These are phyloP conservation scores for Mortierella sp. DNA, from an alignment of 371 early-diverging fungal species.

Conservation along the genomic window DNA sequence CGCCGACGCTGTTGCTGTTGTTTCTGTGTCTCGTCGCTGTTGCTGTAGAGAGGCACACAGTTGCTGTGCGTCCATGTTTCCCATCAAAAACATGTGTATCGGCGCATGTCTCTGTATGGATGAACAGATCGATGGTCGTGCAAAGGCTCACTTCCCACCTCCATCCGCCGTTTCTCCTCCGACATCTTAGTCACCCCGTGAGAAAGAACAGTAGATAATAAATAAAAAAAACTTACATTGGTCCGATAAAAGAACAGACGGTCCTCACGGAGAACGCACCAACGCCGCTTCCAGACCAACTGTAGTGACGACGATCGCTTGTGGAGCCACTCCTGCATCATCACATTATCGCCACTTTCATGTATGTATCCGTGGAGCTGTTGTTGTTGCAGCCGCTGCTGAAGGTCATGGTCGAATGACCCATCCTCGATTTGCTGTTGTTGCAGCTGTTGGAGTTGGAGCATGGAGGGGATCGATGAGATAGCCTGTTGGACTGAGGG, in stretches of 20 bases:
- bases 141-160: not conserved
- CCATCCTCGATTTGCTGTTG: not conserved
- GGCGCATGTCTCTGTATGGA: not conserved
- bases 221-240: conserved; percentile 28
- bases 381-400: not conserved
- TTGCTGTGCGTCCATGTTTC: conserved; percentile 2
- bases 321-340: conserved; percentile 57
- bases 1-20: not conserved
- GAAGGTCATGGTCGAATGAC: conserved; percentile 3
- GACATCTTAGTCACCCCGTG: not conserved
- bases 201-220: not conserved
- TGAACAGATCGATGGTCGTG: not conserved
- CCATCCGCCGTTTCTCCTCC: not conserved
- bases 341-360: conserved; percentile 14
- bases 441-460: conserved; percentile 8
- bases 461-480: conserved; percentile 18
- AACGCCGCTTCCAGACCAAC: conserved; percentile 55
- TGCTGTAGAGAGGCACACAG: not conserved
- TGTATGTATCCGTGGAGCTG: not conserved
- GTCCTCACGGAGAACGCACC: conserved; percentile 56
- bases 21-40: not conserved
- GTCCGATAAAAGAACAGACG: conserved; percentile 40
- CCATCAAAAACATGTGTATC: not conserved
- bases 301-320: conserved; percentile 48
- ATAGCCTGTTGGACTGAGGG: conserved; percentile 16